These are phyloP conservation scores for Albizia julibrissin DNA, from an alignment of 306 rosid species.

Conservation along the genomic window DNA sequence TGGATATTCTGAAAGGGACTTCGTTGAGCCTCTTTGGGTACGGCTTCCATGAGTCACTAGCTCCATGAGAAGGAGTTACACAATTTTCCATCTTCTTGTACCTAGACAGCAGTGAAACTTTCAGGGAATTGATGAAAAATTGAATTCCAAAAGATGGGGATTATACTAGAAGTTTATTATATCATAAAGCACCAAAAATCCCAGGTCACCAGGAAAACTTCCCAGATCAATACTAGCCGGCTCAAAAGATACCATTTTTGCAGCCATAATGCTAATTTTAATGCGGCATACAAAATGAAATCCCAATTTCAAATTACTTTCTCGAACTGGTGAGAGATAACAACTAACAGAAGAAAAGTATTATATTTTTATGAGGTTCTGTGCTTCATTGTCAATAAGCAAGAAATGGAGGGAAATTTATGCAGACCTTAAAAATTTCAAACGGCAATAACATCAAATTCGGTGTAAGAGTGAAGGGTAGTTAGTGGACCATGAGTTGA, in stretches of 20 bases:
- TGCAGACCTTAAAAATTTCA: background rate
- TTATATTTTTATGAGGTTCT: background rate
- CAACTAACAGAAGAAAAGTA: background rate
- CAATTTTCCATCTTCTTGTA: conserved; percentile 76
- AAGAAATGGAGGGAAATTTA: background rate
- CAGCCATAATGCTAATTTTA: conserved; percentile 15
- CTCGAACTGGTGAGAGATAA: background rate
- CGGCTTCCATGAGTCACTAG: conserved; percentile 56
- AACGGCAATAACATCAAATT: conserved; percentile 4
- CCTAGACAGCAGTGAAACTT: conserved; percentile 45
- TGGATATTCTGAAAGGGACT: conserved; percentile 60
- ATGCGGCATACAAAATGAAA: background rate
- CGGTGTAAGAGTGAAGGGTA: conserved; percentile 9
- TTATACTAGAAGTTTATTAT: background rate
- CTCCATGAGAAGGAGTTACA: conserved; percentile 47
- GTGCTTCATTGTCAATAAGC: background rate
- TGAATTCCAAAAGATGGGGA: conserved; percentile 4
- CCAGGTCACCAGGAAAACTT: background rate
- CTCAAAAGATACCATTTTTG: conserved; percentile 16
- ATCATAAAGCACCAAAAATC: background rate
- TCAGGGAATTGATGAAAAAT: conserved; percentile 28
- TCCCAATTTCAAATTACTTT: background rate
- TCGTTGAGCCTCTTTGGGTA: conserved; percentile 67
- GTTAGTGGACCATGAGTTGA: background rate
- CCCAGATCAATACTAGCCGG: background rate